phyloP scores from a whole-genome alignment of 768 basidiomycete genomes.

The Coprinopsis cinerea region DNA sequence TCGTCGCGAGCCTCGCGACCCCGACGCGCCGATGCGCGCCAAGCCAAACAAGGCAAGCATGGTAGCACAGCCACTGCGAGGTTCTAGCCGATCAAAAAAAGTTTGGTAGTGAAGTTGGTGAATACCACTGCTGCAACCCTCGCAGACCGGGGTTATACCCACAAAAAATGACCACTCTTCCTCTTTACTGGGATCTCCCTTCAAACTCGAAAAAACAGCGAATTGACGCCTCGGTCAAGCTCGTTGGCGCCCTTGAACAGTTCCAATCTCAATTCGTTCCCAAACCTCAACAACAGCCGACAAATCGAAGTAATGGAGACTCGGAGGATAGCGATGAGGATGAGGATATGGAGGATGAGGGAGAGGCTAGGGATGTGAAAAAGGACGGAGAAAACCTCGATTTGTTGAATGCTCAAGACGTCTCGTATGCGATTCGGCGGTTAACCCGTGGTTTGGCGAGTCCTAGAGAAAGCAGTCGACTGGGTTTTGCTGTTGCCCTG shows the following conservation, averaged over 20 bases:
- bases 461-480: slow-evolving; percentile 85
- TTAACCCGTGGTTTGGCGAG: slow-evolving; percentile 86
- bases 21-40: neutral
- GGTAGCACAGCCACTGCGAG: neutral
- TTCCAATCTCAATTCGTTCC: slow-evolving; percentile 69
- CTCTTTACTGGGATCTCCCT: slow-evolving; percentile 92
- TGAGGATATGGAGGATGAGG: slow-evolving; percentile 33
- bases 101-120: slow-evolving; percentile 1
- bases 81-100: slow-evolving; percentile 9
- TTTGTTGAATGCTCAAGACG: slow-evolving; percentile 78
- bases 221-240: slow-evolving; percentile 79
- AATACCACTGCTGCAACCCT: too few species aligned
- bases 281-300: slow-evolving; percentile 17
- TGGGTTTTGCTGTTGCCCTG: slow-evolving; percentile 94
- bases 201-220: slow-evolving; percentile 75
- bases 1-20: neutral
- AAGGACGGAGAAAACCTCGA: slow-evolving; percentile 45
- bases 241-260: slow-evolving; percentile 73
- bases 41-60: neutral
- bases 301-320: slow-evolving; percentile 21
- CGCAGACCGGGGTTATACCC: too few species aligned
- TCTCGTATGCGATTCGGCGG: slow-evolving; percentile 85
- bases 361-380: slow-evolving; percentile 26
- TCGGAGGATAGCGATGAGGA: slow-evolving; percentile 40
- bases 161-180: slow-evolving; percentile 78